A percentile compares a stretch with the other conserved stretches of the same genome.
Evolutionary conservation across 1,139 yeast genomes (phyloP).

Genomic region (Kodamaea alishanica): DNA sequence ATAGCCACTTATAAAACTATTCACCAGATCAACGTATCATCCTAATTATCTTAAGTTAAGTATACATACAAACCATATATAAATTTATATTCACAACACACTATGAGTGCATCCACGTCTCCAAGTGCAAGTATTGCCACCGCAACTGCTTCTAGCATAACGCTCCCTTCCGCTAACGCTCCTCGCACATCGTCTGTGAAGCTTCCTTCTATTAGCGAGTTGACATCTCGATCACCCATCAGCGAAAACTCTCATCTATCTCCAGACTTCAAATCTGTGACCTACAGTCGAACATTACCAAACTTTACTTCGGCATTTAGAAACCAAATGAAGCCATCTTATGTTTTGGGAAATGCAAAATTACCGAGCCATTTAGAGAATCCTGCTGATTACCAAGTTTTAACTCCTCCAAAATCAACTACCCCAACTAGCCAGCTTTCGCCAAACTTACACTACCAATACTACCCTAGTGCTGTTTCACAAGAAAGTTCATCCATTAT

Average conservation of each 20-base stretch:
- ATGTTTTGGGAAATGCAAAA: constrained; percentile 7
- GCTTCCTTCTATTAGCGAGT: constrained; percentile 36
- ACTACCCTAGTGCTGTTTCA: constrained; percentile 7
- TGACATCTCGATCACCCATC: constrained; percentile 23
- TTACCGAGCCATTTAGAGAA: background rate
- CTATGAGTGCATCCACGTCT: background rate
- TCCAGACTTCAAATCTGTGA: constrained; percentile 5
- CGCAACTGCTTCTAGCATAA: constrained; percentile 1
- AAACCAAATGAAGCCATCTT: background rate
- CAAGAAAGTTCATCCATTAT: background rate
- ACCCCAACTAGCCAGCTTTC: constrained; percentile 4
- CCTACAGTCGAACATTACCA: background rate
- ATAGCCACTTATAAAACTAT: too few relatives aligned
- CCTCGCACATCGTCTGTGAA: constrained; percentile 13
- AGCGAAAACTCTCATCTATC: constrained; percentile 11
- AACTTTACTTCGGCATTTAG: background rate
- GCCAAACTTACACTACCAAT: constrained; percentile 14
- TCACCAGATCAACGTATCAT: too few relatives aligned
- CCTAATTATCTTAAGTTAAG: too few relatives aligned
- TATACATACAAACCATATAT: too few relatives aligned
- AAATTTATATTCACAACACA: too few relatives aligned
- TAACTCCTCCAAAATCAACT: constrained; percentile 16
- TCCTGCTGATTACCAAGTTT: constrained; percentile 10
- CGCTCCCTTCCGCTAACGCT: constrained; percentile 1
- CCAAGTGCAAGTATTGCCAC: constrained; percentile 5